These are phyloP conservation scores for Peniophora sp. DNA, from an alignment of 1,284 basidiomycete species.

Conservation along the genomic window DNA sequence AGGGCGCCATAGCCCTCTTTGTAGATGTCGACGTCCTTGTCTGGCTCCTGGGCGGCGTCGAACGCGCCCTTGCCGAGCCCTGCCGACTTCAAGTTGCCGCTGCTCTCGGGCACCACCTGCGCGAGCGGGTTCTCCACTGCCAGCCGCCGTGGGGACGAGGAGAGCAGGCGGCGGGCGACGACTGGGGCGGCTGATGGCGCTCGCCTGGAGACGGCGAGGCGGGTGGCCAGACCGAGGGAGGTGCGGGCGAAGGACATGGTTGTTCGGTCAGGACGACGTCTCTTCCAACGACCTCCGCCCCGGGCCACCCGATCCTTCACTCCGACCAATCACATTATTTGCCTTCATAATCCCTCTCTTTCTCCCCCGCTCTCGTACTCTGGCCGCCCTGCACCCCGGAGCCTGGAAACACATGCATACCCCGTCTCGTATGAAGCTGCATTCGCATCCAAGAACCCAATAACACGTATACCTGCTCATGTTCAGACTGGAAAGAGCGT, in stretches of 20 bases:
- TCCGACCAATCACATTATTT: no score
- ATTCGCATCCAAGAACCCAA: no score
- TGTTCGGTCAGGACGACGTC: conserved; percentile 1
- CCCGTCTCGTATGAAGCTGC: no score
- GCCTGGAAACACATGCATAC: no score
- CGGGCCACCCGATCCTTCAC: no score
- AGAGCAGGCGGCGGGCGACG: conserved; percentile 38
- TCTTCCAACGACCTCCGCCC: no score
- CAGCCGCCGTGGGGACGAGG: conserved; percentile 19
- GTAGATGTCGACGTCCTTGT: conserved; percentile 57
- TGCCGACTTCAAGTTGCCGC: conserved; percentile 22
- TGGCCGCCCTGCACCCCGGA: no score
- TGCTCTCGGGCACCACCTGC: conserved; percentile 13
- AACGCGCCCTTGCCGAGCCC: conserved; percentile 28
- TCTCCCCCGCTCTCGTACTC: no score
- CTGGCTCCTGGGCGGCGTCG: conserved; percentile 35
- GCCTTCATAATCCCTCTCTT: no score
- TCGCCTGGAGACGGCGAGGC: conserved; percentile 20
- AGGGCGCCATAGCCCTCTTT: conserved; percentile 78
- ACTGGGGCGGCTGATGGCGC: conserved; percentile 26
- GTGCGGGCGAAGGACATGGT: conserved; percentile 16
- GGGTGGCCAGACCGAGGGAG: conserved; percentile 24
- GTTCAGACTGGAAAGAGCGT: no score
- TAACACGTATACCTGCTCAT: no score
- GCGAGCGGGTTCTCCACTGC: no score